Evolutionary conservation across 805 yeast species (phyloP).

Genomic region (Teunomyces cretensis): DNA sequence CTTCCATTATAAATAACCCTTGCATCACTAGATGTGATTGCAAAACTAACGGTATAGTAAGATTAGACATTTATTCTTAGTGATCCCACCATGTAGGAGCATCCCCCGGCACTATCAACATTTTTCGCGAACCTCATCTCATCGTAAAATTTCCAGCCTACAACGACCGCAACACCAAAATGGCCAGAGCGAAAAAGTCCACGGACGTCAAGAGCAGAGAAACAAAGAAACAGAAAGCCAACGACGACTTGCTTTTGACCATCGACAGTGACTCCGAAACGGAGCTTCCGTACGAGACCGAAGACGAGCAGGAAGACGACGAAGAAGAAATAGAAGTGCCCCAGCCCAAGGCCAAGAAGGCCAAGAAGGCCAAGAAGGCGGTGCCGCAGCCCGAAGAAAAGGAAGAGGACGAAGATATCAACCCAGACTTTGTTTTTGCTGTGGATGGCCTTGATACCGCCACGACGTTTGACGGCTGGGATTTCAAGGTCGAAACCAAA

Average conservation of each 20-base stretch:
- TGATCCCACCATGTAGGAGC: too few relatives aligned
- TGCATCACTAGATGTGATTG: neutral
- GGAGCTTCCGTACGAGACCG: constrained; percentile 27
- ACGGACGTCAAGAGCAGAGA: neutral
- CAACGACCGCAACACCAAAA: neutral
- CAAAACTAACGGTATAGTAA: neutral
- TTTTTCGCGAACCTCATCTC: constrained; percentile 4
- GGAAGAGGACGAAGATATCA: constrained; percentile 52
- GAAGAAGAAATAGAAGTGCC: constrained; percentile 45
- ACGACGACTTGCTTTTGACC: constrained; percentile 64
- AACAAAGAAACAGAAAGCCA: constrained; percentile 6
- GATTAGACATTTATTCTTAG: too few relatives aligned
- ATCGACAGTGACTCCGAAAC: constrained; percentile 74
- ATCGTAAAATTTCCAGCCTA: neutral
- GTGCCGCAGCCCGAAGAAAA: constrained; percentile 26
- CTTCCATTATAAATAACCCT: constrained; percentile 20
- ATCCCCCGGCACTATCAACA: neutral
- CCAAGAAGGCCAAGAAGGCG: constrained; percentile 18
- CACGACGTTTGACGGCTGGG: constrained; percentile 75
- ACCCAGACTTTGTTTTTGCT: constrained; percentile 73
- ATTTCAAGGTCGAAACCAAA: constrained; percentile 57
- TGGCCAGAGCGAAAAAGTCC: constrained; percentile 10
- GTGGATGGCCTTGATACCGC: constrained; percentile 56
- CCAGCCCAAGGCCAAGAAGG: constrained; percentile 12
- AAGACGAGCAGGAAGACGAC: constrained; percentile 27